Percentiles rank a stretch among this genome's conserved stretches.
Conservation (phyloP, 2,329 filamentous ascomycete genomes). For the Bertia moriformis region DNA sequence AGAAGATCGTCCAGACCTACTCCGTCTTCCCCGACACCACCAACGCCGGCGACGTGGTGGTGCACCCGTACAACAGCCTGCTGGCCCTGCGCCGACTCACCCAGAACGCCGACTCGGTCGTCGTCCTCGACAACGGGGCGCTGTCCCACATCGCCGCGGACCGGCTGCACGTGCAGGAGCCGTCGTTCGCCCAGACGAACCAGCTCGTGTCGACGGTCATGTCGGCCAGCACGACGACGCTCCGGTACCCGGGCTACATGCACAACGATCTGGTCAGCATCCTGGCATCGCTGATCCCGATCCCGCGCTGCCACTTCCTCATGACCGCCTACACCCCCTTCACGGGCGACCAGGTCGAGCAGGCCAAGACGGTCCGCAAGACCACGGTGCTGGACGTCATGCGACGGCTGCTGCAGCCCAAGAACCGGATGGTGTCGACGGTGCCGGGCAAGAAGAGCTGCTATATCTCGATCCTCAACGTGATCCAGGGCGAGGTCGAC, state of each 20-base stretch:
- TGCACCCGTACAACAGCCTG: slow-evolving; percentile 95
- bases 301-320: slow-evolving; percentile 89
- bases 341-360: slow-evolving; percentile 87
- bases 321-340: slow-evolving; percentile 98
- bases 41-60: slow-evolving; percentile 76
- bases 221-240: slow-evolving; percentile 91
- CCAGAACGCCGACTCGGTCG: slow-evolving; percentile 93
- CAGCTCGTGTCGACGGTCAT: slow-evolving; percentile 94
- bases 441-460: slow-evolving; percentile 92
- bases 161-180: slow-evolving; percentile 82
- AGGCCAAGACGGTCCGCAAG: slow-evolving; percentile 93
- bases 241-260: slow-evolving; percentile 97
- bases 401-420: slow-evolving; percentile 84
- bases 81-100: slow-evolving; percentile 80
- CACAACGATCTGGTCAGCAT: slow-evolving; percentile 98
- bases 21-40: slow-evolving; percentile 94
- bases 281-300: slow-evolving; percentile 86
- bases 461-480: slow-evolving; percentile 97
- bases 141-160: slow-evolving; percentile 88
- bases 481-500: slow-evolving; percentile 96
- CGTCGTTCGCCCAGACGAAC: slow-evolving; percentile 93
- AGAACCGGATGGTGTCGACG: slow-evolving; percentile 98
- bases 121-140: slow-evolving; percentile 91
- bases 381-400: slow-evolving; percentile 97
- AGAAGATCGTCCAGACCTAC: slow-evolving; percentile 98